Percentiles rank a stretch among this genome's conserved stretches.
phyloP scores from a whole-genome alignment of 2,329 filamentous ascomycete genomes.

The Celoporthe dispersa region DNA sequence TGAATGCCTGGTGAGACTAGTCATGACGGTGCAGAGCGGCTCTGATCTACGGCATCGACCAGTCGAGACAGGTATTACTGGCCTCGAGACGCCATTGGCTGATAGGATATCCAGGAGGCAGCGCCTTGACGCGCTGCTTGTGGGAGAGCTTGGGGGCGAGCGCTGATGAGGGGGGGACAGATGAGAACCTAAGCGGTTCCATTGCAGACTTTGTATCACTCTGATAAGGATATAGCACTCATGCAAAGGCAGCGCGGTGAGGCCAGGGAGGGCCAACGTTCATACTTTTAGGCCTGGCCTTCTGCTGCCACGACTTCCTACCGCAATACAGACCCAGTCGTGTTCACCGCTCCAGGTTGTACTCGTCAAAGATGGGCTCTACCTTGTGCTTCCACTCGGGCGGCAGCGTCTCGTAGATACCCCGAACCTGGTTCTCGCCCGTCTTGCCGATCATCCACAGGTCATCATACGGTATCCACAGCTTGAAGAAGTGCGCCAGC shows the following conservation, averaged over 20 bases:
- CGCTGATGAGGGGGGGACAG: background rate
- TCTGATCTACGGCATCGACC: background rate
- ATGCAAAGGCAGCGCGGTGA: background rate
- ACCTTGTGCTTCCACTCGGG: slow-evolving; percentile 42
- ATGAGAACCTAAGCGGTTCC: background rate
- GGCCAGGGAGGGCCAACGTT: background rate
- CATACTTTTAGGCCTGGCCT: background rate
- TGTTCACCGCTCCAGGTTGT: slow-evolving; percentile 31
- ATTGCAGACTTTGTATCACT: background rate
- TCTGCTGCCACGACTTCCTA: background rate
- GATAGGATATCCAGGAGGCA: background rate
- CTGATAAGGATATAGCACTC: background rate
- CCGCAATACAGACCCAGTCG: background rate
- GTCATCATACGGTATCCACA: slow-evolving; percentile 42
- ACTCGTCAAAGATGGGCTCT: slow-evolving; percentile 38
- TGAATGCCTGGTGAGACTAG: background rate
- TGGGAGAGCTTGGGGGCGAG: background rate
- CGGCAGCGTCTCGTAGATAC: slow-evolving; percentile 42
- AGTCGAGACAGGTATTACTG: background rate
- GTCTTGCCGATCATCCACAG: slow-evolving; percentile 43
- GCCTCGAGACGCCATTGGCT: background rate
- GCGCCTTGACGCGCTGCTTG: background rate
- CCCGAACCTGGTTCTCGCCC: slow-evolving; percentile 43
- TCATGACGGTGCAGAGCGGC: background rate
- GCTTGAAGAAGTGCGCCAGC: slow-evolving; percentile 45